Evolutionary conservation across 352 stramenopile genomes (phyloP).

Genomic region (Globisporangium spiculum): DNA sequence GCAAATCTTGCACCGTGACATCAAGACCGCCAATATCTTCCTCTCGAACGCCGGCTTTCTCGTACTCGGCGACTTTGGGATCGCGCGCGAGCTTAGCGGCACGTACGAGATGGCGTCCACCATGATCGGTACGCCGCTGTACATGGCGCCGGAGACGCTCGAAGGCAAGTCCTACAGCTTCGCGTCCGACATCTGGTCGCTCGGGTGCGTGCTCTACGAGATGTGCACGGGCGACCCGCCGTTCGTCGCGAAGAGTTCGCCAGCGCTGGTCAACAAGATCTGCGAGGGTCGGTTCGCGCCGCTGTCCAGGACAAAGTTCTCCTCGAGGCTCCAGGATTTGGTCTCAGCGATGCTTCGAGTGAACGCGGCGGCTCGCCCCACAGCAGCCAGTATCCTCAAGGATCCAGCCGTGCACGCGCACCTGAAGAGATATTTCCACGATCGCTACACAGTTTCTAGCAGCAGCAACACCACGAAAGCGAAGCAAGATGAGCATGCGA

Average conservation of each 20-base stretch:
- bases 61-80: conserved; percentile 89
- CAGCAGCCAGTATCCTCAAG: conserved; percentile 31
- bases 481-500: conserved; percentile 18
- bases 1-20: conserved; percentile 79
- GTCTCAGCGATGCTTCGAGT: conserved; percentile 39
- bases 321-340: conserved; percentile 28
- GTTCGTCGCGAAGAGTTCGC: conserved; percentile 45
- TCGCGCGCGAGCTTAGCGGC: conserved; percentile 44
- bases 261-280: conserved; percentile 58
- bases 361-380: conserved; percentile 30
- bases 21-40: conserved; percentile 92
- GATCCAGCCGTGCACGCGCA: conserved; percentile 26
- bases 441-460: conserved; percentile 19
- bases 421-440: conserved; percentile 32
- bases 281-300: conserved; percentile 38
- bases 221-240: conserved; percentile 63
- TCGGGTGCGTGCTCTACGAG: conserved; percentile 88
- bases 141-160: conserved; percentile 88
- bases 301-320: conserved; percentile 30
- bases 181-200: conserved; percentile 85
- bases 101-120: conserved; percentile 51
- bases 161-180: conserved; percentile 76
- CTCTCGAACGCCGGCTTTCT: conserved; percentile 55
- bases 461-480: background rate
- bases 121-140: conserved; percentile 88